phyloP scores from a whole-genome alignment of 495 filamentous ascomycete species.

The Neurospora discreta region DNA sequence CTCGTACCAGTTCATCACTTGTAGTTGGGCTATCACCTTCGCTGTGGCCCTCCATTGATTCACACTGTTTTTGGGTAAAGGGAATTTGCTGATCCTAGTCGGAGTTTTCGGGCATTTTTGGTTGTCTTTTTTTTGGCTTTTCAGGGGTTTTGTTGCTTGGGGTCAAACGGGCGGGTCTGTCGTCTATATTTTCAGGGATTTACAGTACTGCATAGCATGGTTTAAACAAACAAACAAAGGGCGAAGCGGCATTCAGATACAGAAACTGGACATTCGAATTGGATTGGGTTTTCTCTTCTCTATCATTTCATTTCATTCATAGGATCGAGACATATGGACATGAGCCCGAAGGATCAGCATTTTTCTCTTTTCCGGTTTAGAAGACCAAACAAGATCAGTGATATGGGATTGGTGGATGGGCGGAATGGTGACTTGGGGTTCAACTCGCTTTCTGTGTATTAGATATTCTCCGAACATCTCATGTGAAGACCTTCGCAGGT shows the following conservation, averaged over 20 bases:
- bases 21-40: conserved; percentile 38
- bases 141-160: conserved; percentile 3
- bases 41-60: conserved; percentile 18
- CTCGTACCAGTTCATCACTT: conserved; percentile 34
- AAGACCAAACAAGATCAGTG: not conserved
- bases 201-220: conserved; percentile 23
- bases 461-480: conserved; percentile 24
- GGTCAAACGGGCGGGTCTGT: conserved; percentile 5
- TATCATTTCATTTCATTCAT: not conserved
- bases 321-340: conserved; percentile 4
- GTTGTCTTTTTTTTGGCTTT: conserved; percentile 9
- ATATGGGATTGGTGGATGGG: conserved; percentile 4
- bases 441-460: conserved; percentile 48
- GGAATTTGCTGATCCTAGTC: conserved; percentile 18
- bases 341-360: conserved; percentile 20
- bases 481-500: conserved; percentile 11
- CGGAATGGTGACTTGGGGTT: conserved; percentile 3
- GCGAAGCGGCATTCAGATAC: conserved; percentile 1
- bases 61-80: conserved; percentile 8
- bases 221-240: conserved; percentile 16
- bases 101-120: conserved; percentile 10
- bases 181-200: conserved; percentile 9
- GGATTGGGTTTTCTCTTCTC: conserved; percentile 13
- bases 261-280: conserved; percentile 21
- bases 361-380: conserved; percentile 4